Base-by-base conservation (phyloP, 2,329 filamentous ascomycete species). In the Clonostachys sp. region DNA sequence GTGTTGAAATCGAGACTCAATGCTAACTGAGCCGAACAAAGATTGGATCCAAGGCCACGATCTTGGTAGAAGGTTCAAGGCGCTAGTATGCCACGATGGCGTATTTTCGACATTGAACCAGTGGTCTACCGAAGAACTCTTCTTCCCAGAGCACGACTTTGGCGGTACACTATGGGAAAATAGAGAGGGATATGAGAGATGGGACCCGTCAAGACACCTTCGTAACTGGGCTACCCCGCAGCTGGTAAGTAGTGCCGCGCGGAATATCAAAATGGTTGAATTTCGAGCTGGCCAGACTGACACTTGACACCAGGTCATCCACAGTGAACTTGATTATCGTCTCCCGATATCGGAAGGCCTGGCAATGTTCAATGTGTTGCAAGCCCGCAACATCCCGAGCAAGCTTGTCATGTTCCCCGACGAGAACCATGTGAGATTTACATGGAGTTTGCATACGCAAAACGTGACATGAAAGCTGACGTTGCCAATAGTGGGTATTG, bases 41-140 rank as follows among this genome's bases (percentile, higher is more conserved):
- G 77, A 95, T 63, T 95, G 91, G 91, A 90, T 96, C 57, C 90
- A 96, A 66, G 91, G 91, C 8, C 87, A 94, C 52, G 77, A 81
- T 1, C 77, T 96, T 0, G 91, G 90, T 17, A 83, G 89, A 30
- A 83, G 86, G 55, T 95, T 96, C 78, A 89, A 89, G 65, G 90
- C 90, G 0, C 76, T 96, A 5, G 90, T 95, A 30, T 91, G 85
- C 57, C 91, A 96, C 62, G 90, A 96, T 56, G 91, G 91, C 43
- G 86, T 91, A 46, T 94, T 91, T 65, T 87, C 83, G 57, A 86
- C 83, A 2, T 68, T 83, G 45, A 82, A 75, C 55, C 79, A 84
- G 64, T 86, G 81, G 70, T 65, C 75, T 3, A 82, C 78, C 6
- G 83, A 87, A 53, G 83, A 87, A 63, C 72, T 86, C n/a, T 87